phyloP scores from a whole-genome alignment of 2,329 filamentous ascomycete species.

The Ophiosphaerella narmari region DNA sequence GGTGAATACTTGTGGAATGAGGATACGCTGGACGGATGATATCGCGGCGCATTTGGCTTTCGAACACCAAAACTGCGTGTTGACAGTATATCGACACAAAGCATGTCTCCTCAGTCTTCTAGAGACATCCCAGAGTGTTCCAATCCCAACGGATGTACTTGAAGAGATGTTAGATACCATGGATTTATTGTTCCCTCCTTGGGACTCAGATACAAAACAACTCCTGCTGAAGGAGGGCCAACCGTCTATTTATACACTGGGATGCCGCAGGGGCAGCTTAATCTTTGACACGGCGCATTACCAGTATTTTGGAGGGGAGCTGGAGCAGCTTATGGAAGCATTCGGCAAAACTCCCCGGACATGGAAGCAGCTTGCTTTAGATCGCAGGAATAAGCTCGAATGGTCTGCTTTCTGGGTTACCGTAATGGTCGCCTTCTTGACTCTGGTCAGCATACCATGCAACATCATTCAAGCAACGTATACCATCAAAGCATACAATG shows the following conservation, averaged over 20 bases:
- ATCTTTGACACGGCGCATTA: constrained; percentile 11
- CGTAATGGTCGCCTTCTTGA: constrained; percentile 15
- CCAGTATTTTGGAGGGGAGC: constrained; percentile 11
- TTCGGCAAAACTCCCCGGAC: constrained; percentile 10
- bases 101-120: constrained; percentile 13
- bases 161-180: constrained; percentile 14
- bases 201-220: constrained; percentile 10
- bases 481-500: constrained; percentile 14
- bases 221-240: constrained; percentile 8
- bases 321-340: constrained; percentile 9
- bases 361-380: constrained; percentile 15
- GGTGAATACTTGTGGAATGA: constrained; percentile 12
- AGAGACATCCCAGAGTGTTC: neutral
- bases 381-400: constrained; percentile 17
- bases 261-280: constrained; percentile 2
- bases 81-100: constrained; percentile 16
- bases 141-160: constrained; percentile 11
- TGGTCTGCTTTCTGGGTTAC: constrained; percentile 18
- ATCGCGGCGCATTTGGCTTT: constrained; percentile 9
- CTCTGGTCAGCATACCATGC: constrained; percentile 17
- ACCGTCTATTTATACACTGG: constrained; percentile 9
- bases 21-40: constrained; percentile 14
- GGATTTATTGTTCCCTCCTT: constrained; percentile 16
- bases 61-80: neutral
- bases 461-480: constrained; percentile 18